These are phyloP conservation scores for Carex scoparia DNA, from an alignment of 176 grass and related monocot genomes.

Conservation along the genomic window DNA sequence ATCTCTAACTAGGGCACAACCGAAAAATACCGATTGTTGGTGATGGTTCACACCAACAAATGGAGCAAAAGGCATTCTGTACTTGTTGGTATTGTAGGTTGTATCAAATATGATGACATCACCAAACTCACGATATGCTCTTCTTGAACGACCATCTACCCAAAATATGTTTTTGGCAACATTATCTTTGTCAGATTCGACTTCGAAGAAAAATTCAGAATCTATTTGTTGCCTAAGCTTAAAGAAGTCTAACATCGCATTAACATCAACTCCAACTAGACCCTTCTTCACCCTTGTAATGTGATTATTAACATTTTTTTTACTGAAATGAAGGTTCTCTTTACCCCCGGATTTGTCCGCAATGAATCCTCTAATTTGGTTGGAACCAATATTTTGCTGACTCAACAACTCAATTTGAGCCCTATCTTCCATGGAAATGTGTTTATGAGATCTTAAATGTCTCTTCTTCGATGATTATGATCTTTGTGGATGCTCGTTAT, in stretches of 20 bases:
- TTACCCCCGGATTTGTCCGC: neutral
- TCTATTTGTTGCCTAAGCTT: neutral
- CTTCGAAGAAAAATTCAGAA: conserved; percentile 7
- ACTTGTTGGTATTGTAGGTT: neutral
- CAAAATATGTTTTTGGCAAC: neutral
- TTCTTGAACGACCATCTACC: neutral
- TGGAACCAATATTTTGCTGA: neutral
- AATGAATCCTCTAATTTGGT: neutral
- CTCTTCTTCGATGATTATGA: neutral
- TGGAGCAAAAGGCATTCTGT: neutral
- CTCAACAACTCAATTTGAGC: neutral
- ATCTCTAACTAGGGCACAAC: neutral
- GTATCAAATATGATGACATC: conserved; percentile 22
- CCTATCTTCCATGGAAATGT: neutral
- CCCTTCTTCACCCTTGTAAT: neutral
- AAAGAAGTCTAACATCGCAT: neutral
- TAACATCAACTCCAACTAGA: neutral
- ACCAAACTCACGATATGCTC: neutral
- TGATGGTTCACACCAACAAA: conserved; percentile 18
- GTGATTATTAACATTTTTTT: neutral
- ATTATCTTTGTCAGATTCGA: neutral
- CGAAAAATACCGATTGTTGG: neutral
- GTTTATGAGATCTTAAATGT: neutral
- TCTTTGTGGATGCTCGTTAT: neutral
- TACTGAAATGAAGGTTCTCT: too few species aligned